Evolutionary conservation across 148 eudicot genomes (phyloP).

Genomic region (Limonium bicolor): DNA sequence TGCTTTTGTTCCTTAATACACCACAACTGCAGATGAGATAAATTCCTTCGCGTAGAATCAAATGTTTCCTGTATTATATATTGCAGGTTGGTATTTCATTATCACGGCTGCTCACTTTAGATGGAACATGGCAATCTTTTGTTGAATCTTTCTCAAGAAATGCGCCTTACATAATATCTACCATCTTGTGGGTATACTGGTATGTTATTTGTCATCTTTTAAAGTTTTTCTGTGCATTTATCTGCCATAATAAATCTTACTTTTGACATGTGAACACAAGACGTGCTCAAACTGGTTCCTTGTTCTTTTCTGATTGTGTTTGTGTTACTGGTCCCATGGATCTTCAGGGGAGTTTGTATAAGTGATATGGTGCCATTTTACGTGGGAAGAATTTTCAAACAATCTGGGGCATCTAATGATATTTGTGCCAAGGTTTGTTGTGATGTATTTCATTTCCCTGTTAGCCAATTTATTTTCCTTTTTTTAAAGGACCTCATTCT

Average conservation of each 20-base stretch:
- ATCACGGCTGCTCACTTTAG: constrained; percentile 52
- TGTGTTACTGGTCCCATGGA: neutral
- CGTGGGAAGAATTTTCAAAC: constrained; percentile 64
- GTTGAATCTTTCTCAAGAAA: constrained; percentile 65
- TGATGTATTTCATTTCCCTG: neutral
- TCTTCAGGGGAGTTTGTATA: constrained; percentile 80
- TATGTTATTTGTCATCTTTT: too few species aligned
- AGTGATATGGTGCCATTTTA: constrained; percentile 94
- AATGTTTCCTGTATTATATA: constrained; percentile 6
- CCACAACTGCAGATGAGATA: too few species aligned
- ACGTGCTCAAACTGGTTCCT: too few species aligned
- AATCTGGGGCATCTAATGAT: constrained; percentile 69
- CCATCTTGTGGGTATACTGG: constrained; percentile 93
- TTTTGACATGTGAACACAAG: too few species aligned
- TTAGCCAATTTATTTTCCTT: neutral
- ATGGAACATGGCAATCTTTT: constrained; percentile 86
- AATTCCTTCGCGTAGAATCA: too few species aligned
- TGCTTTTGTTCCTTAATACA: neutral
- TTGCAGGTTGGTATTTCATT: constrained; percentile 74
- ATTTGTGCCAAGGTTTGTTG: constrained; percentile 61
- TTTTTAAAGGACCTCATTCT: too few species aligned
- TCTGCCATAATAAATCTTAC: too few species aligned
- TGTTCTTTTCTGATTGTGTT: neutral
- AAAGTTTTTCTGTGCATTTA: too few species aligned
- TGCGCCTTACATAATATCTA: constrained; percentile 67